Base-by-base conservation (phyloP, 208 protist genomes). In the Phytomonas francai region DNA sequence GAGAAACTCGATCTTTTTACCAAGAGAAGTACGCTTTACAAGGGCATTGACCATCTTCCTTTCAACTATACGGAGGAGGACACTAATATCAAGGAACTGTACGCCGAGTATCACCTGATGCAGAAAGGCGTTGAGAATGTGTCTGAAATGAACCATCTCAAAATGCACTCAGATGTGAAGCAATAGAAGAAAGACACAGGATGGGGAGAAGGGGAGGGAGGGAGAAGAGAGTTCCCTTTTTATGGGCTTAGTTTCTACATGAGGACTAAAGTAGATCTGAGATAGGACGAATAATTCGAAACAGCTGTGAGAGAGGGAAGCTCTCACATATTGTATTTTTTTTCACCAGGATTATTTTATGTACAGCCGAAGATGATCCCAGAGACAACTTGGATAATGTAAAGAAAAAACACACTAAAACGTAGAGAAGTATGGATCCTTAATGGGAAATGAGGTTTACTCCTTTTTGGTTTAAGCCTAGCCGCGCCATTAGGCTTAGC, bases 1-100 rank as follows among this genome's bases (percentile, higher is more conserved):
- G 59, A 68, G 0, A 89, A 87, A 59, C 86, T 87, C 56, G 71
- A 88, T 59, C 22, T 77, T 27, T 96, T 86, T 70, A 64, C 63
- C 3, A 77, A 80, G 59, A 87, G 87, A 22, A 74, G 81, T 33
- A 85, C 79, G 33, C 70, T 94, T 12, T 96, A 94, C 74, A 76
- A 65, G 54, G 69, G 51, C 22, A 66, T 84, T 25, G 69, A 62
- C 9, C 45, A 54, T 7, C 63, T n/a, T 9, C n/a, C 59, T 63
- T 9, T 32, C 25, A 3, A 65, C 34, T 22, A 28, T 27, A 19
- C 8, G 28, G 33, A 28, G 59, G 67, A 59, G 7, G 59, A 67
- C 28, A 22, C n/a, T 19, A 54, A 70, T 29, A 57, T 67, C 49
- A 78, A 72, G 45, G 72, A 72, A 14, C 32, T 85, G n/a, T 85